Base-by-base conservation (phyloP, 1,139 yeast species). In the Debaryomycetaceae sp. region DNA sequence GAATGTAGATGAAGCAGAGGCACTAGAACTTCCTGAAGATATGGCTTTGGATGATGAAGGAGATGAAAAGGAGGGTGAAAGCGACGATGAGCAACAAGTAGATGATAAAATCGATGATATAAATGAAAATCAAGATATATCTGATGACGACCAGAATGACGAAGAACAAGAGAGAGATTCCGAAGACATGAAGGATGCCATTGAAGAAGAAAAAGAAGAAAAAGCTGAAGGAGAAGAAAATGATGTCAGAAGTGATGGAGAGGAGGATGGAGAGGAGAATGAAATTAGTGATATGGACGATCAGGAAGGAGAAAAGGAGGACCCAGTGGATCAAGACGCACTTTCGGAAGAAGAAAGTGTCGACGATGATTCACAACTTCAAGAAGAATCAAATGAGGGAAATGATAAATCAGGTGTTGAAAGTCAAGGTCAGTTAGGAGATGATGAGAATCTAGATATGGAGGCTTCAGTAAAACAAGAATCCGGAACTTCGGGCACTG, bases 11-110 rank as follows among this genome's bases (percentile, higher is more conserved):
- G 95, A 88, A 57, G 75, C 83, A 13, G 96, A 88, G 44, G 81
- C 87, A 4, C 67, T 88, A 50, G 94, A 87, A 30, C 68, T 88
- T 31, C 95, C 96, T 0, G 98, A 91, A 33, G 95, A 89, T 48
- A 78, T 91, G 71, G 79, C 87, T 47, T 70, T 87, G 33, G 95
- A 87, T 56, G 80, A 80, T 13, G 86, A 73, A 32, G 81, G 76
- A 18, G 87, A 80, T n/a, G 78, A 71, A 2, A 77, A 70, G 11
- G 78, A 70, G 1, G 70, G 64, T 1, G 71, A 63, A 2, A 70
- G 67, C 5, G 73, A 63, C 1, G 65, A 61, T 13, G n/a, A n/a
- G n/a, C n/a, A n/a, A n/a, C 17, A 13, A 6, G 59, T 52, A 16
- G 63, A 55, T n/a, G 67, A 53, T 5, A 51, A 49, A 2, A 48